Base-by-base conservation (phyloP, 495 filamentous ascomycete genomes). In the Annulohypoxylon moriforme region DNA sequence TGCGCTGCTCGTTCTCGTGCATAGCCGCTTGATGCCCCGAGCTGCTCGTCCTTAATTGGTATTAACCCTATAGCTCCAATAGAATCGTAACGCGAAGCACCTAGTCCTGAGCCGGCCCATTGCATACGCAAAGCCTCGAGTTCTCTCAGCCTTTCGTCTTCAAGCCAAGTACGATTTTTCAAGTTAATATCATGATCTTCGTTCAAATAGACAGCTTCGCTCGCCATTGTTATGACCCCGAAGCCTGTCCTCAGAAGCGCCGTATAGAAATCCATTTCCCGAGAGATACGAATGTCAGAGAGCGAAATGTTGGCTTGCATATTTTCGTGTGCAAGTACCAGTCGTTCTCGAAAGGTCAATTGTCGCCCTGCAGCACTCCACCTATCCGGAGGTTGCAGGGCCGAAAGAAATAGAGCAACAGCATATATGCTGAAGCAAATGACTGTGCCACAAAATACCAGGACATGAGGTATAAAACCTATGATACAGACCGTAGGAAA, bases 401-500 rank as follows among this genome's bases (percentile, higher is more conserved):
- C 90, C 0, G 93, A 94, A 4, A 98, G 83, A 0, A 89, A 31
- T 16, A 98, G 79, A 0, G 95, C 94, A 4, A 97, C 65, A 0
- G 74, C 78, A 74, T 98, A 99, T 33, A 99, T 94, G 7, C 78
- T 62, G 2, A 83, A 82, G 75, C 96, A 98, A 11, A 89, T 78
- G 14, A 88, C 53, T 36, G 97, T 97, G 0, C 95, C 96, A 2
- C 85, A 69, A 2, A 98, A 77, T 22, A 98, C 91, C 14, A 97
- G 81, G 1, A 98, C 79, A 76, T 99, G 96, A 0, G 96, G 96
- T 46, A 98, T 92, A 75, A 98, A 97, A 1, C 95, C 94, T 44
- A 99, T 89, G 50, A 98, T 93, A 78, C 92, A 97, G 33, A 98
- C 94, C 0, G 94, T 98, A 16, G 96, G 96, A 69, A 95, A 97